phyloP scores from a whole-genome alignment of 2,329 filamentous ascomycete genomes.

The Clarireedia paspali region DNA sequence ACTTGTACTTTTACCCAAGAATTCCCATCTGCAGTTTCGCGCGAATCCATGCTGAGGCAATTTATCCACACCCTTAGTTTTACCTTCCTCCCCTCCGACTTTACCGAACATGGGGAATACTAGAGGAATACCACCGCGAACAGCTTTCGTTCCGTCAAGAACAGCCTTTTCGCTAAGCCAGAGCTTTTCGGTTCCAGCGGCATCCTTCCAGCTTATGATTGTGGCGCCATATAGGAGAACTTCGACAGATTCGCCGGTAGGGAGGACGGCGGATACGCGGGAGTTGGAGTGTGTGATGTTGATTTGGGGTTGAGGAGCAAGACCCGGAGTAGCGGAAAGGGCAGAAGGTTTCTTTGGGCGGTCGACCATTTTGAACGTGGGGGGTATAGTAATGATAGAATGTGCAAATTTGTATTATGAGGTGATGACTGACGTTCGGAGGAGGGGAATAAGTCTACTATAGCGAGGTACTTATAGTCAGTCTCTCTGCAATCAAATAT shows the following conservation, averaged over 20 bases:
- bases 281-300: constrained; percentile 63
- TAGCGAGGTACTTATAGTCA: background rate
- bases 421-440: background rate
- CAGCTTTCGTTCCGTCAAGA: constrained; percentile 81
- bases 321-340: constrained; percentile 64
- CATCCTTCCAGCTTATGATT: constrained; percentile 86
- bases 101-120: constrained; percentile 95
- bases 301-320: constrained; percentile 69
- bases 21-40: constrained; percentile 85
- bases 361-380: constrained; percentile 52
- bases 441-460: constrained; percentile 2
- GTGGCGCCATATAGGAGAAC: constrained; percentile 89
- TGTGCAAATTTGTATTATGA: background rate
- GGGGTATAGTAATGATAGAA: background rate
- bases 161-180: constrained; percentile 76
- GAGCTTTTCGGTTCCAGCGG: constrained; percentile 70
- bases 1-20: constrained; percentile 80
- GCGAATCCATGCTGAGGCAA: constrained; percentile 95
- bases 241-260: constrained; percentile 78
- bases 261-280: constrained; percentile 70
- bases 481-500: too few species aligned
- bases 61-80: constrained; percentile 48
- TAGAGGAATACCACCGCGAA: constrained; percentile 84
- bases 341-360: constrained; percentile 76
- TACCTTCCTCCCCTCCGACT: constrained; percentile 67